Conservation (phyloP, 2,329 filamentous ascomycete genomes). For the Blastomyces emzantsi region DNA sequence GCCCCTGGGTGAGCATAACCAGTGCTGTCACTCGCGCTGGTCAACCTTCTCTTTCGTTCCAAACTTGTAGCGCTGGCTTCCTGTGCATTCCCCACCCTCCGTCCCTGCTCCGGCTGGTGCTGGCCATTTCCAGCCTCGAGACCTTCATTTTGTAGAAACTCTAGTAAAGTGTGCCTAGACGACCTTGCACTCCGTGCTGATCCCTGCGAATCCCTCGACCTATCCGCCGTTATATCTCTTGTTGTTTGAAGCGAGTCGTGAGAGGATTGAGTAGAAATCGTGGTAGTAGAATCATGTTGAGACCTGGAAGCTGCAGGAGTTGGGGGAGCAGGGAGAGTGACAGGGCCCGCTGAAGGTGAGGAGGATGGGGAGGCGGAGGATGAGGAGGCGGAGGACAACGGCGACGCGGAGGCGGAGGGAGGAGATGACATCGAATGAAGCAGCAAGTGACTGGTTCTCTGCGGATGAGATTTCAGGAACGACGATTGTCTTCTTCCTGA, state of each 20-base stretch:
- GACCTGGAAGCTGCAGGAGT: conserved; percentile 1
- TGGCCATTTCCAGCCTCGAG: background rate
- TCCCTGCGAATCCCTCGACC: background rate
- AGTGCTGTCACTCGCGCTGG: conserved; percentile 27
- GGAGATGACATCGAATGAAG: conserved; percentile 9
- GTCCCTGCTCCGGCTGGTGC: background rate
- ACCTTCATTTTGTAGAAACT: conserved; percentile 6
- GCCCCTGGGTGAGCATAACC: conserved; percentile 9
- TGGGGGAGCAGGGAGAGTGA: conserved; percentile 9
- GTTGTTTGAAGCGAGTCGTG: background rate
- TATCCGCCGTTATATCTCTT: background rate
- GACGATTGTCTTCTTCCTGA: conserved; percentile 12
- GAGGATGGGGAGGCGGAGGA: background rate
- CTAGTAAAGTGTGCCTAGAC: conserved; percentile 9
- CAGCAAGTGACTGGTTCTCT: background rate
- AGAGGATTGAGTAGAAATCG: background rate
- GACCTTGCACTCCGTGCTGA: background rate
- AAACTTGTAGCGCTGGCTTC: conserved; percentile 12
- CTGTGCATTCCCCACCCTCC: background rate
- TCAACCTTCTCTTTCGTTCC: conserved; percentile 38
- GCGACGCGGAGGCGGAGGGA: background rate
- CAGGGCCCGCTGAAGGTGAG: background rate
- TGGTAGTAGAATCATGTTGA: background rate
- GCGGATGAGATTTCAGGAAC: conserved; percentile 1
- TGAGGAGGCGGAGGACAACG: conserved; percentile 17